These are phyloP conservation scores for Beauveria australis DNA, from an alignment of 2,329 filamentous ascomycete genomes.

Conservation along the genomic window DNA sequence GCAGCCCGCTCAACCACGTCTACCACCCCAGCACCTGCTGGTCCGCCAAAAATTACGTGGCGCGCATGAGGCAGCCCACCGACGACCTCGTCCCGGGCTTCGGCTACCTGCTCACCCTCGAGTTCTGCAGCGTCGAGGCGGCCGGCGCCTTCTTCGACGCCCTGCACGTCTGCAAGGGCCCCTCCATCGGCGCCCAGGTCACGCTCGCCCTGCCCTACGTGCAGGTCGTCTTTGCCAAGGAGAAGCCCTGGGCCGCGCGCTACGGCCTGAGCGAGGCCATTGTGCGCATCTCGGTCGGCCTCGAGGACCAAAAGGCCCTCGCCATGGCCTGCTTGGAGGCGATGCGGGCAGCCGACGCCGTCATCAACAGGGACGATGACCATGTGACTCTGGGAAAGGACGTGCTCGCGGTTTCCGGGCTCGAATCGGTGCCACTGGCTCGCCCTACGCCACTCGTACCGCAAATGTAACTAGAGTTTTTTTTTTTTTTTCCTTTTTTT, in stretches of 20 bases:
- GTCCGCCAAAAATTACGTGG: slow-evolving; percentile 12
- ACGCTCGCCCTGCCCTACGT: slow-evolving; percentile 43
- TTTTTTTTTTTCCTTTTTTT: too few relatives aligned
- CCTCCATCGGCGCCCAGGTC: slow-evolving; percentile 45
- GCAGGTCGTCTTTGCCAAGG: slow-evolving; percentile 32
- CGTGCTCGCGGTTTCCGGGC: neutral
- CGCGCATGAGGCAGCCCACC: slow-evolving; percentile 28
- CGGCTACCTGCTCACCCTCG: slow-evolving; percentile 45
- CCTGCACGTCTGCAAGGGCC: slow-evolving; percentile 40
- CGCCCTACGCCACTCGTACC: neutral
- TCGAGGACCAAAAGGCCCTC: slow-evolving; percentile 36
- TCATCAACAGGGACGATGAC: neutral
- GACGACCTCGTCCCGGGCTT: slow-evolving; percentile 42
- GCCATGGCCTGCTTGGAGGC: neutral
- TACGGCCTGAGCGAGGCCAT: slow-evolving; percentile 32
- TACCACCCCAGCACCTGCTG: slow-evolving; percentile 34
- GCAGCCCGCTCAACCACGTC: slow-evolving; percentile 30
- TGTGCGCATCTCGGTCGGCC: slow-evolving; percentile 38
- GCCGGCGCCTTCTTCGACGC: slow-evolving; percentile 22
- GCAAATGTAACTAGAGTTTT: neutral
- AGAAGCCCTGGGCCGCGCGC: slow-evolving; percentile 27
- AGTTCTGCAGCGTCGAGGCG: slow-evolving; percentile 34
- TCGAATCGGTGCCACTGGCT: neutral
- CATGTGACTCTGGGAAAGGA: neutral
- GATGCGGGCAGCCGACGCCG: neutral